A percentile compares a stretch with the other conserved stretches of the same genome.
These are phyloP conservation scores for Alternaria metachromatica DNA, from an alignment of 2,329 filamentous ascomycete species.

Conservation along the genomic window DNA sequence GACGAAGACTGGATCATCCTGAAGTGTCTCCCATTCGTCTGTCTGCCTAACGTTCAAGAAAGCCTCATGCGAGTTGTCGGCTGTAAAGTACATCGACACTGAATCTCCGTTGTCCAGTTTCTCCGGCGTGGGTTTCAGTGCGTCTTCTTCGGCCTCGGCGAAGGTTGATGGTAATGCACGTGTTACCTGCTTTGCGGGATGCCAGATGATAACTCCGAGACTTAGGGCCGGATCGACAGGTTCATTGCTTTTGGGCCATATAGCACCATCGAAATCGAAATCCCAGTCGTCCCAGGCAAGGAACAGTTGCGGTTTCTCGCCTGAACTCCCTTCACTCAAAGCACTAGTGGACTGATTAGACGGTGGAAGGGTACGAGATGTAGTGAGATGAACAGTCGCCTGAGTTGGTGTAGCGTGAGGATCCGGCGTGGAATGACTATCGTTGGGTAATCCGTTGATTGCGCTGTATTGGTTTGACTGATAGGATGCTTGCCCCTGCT, in stretches of 20 bases:
- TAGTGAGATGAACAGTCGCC: conserved; percentile 27
- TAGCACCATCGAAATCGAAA: conserved; percentile 53
- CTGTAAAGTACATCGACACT: conserved; percentile 58
- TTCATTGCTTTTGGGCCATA: conserved; percentile 54
- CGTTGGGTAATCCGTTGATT: conserved; percentile 17
- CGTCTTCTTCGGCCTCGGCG: conserved; percentile 53
- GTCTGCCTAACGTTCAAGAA: conserved; percentile 58
- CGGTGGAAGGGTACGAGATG: conserved; percentile 16
- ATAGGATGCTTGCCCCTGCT: conserved; percentile 23
- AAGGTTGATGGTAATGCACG: conserved; percentile 53
- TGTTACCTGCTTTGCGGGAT: conserved; percentile 52
- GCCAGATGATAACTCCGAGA: conserved; percentile 56
- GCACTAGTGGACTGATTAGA: conserved; percentile 21
- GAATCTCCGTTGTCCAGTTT: conserved; percentile 52
- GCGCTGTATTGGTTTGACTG: conserved; percentile 24
- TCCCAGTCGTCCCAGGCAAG: conserved; percentile 51
- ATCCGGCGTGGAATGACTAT: conserved; percentile 21
- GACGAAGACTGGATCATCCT: conserved; percentile 58
- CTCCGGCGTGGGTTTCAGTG: conserved; percentile 47
- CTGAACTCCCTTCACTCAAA: conserved; percentile 22
- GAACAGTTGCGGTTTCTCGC: conserved; percentile 40
- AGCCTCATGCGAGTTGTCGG: conserved; percentile 53
- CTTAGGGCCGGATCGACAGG: conserved; percentile 54
- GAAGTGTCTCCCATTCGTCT: conserved; percentile 57
- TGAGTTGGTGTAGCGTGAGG: conserved; percentile 40